A percentile compares a stretch with the other conserved stretches of the same genome.
Evolutionary conservation across 768 basidiomycete genomes (phyloP).

Genomic region (Strobilomyces echinocephalus): DNA sequence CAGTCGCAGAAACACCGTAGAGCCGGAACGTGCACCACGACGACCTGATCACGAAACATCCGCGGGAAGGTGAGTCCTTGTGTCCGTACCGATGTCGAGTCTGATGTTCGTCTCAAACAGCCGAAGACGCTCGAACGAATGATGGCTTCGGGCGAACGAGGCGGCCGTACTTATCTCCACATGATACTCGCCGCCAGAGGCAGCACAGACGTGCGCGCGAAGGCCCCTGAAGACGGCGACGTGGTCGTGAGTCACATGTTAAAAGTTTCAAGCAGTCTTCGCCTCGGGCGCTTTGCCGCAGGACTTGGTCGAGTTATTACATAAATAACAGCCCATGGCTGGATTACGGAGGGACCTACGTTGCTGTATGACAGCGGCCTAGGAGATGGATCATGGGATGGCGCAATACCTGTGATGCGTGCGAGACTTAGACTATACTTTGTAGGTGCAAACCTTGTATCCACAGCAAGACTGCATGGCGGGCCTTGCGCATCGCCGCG

Average conservation of each 20-base stretch:
- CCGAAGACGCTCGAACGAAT: neutral
- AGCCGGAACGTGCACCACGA: neutral
- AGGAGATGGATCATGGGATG: neutral
- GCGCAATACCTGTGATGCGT: neutral
- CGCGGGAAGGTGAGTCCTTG: neutral
- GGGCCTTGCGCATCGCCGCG: neutral
- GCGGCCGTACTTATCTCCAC: neutral
- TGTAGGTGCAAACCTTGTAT: neutral
- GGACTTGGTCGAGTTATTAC: neutral
- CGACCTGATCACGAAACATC: neutral
- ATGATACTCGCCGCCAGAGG: neutral
- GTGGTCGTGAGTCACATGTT: neutral
- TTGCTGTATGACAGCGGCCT: neutral
- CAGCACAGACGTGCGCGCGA: neutral
- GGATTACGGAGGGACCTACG: neutral
- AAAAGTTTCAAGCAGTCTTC: neutral
- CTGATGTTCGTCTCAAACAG: constrained; percentile 1
- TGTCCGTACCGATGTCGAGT: constrained; percentile 1
- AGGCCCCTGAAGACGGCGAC: neutral
- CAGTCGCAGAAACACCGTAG: neutral
- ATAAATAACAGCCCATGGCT: too few species aligned
- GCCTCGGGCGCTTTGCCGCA: neutral
- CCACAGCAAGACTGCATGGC: neutral
- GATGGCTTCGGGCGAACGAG: neutral
- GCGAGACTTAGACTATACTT: neutral